These are phyloP conservation scores for Sporothrix pallida DNA, from an alignment of 2,329 filamentous ascomycete genomes.

Conservation along the genomic window DNA sequence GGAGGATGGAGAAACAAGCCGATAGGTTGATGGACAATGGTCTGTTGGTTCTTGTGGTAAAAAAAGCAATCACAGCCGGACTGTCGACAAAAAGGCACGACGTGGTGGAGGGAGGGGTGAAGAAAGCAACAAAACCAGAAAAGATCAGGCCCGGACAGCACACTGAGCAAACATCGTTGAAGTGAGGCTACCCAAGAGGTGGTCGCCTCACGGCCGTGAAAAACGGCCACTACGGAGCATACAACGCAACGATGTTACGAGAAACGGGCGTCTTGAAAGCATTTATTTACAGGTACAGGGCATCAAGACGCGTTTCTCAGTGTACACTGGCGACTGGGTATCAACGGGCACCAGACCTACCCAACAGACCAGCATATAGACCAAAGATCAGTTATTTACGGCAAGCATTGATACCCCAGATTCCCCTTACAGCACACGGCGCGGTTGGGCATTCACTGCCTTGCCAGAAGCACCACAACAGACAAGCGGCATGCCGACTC, in stretches of 20 bases:
- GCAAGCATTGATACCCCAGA: background rate
- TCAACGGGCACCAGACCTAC: no score
- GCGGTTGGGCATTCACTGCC: background rate
- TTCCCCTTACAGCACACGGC: no score
- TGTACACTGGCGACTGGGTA: no score
- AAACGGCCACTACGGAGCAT: background rate
- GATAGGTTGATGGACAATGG: background rate
- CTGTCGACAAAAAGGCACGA: background rate
- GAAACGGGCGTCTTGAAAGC: background rate
- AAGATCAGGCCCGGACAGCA: background rate
- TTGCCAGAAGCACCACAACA: background rate
- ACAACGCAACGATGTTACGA: background rate
- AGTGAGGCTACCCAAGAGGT: background rate
- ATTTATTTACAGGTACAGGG: background rate
- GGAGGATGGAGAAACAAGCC: background rate
- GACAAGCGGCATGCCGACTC: background rate
- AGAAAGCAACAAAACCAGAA: background rate
- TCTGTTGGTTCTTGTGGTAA: slow-evolving; percentile 10
- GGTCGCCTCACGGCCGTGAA: background rate
- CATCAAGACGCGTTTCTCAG: background rate
- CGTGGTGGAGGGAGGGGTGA: background rate
- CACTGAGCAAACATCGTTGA: background rate
- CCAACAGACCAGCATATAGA: no score
- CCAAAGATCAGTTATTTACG: no score
- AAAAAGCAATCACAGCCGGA: background rate